Base-by-base conservation (phyloP, 2,329 filamentous ascomycete species). In the Bipolaris cookei region DNA sequence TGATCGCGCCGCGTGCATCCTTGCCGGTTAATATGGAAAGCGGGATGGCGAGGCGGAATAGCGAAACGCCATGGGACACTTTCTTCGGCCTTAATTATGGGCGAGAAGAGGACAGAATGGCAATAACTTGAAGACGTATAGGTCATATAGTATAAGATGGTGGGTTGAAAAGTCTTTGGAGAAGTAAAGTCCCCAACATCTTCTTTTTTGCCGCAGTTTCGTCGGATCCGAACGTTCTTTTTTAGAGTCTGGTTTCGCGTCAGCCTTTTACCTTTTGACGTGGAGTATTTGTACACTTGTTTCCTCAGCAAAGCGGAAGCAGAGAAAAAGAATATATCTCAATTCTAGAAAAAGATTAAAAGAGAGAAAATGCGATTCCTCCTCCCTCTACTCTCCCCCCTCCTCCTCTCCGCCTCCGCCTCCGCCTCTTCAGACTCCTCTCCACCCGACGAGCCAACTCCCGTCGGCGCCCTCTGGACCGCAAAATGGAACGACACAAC, bases 391-490 rank as follows among this genome's bases (percentile, higher is more conserved):
- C 18, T 38, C 56, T 16, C 39, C 3, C 28, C 42, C 16, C 42
- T 45, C n/a, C 25, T 45, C 28, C 28, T 45, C 25, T 45, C 42
- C 16, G 28, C 25, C n/a, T 34, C 42, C 14, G 10, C 48, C 28
- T 23, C 38, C 18, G 30, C 62, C 7, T 38, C 54, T 10, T 3
- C 42, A 30, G 44, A 61, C 14, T 47, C 44, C 4, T 8, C 32
- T 3, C 45, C 65, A 6, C 23, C 56, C 21, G 61, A 65, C 50
- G 70, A 73, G 6, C 71, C 71, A 14, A 69, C 65, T 0, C 71
- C 74, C 3, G 58, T 64, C 21, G 73, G 71, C 59, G 59, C 66
- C 6, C 64, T 74, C 39, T 76, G 72, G 72, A 66, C 64, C 28
- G 59, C 72, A 14, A 55, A 65, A 54, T 76, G 73, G 73, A 64